phyloP scores from a whole-genome alignment of 2,329 filamentous ascomycete species.

The Alternaria dauci region DNA sequence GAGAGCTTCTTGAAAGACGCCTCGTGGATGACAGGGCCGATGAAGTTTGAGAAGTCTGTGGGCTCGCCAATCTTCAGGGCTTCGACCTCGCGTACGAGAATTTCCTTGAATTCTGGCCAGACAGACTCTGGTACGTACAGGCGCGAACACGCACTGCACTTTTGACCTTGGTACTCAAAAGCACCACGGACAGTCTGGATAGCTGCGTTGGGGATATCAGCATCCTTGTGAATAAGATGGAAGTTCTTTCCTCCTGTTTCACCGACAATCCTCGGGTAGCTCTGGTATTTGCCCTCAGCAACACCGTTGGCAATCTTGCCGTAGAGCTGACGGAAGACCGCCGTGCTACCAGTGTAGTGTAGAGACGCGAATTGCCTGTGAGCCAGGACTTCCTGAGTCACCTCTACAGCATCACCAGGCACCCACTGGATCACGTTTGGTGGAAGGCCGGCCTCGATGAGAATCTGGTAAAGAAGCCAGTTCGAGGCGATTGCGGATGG shows the following conservation, averaged over 20 bases:
- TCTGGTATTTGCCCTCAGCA: conserved; percentile 79
- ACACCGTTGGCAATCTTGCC: conserved; percentile 84
- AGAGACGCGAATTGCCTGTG: conserved; percentile 88
- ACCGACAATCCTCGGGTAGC: conserved; percentile 88
- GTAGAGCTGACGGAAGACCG: conserved; percentile 88
- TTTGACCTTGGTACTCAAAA: conserved; percentile 91
- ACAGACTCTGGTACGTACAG: conserved; percentile 79
- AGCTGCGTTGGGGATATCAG: conserved; percentile 80
- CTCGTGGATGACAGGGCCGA: conserved; percentile 86
- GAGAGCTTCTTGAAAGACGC: conserved; percentile 82
- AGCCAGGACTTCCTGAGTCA: conserved; percentile 78
- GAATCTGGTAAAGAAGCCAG: conserved; percentile 88
- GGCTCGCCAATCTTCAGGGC: conserved; percentile 76
- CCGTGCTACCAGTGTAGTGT: conserved; percentile 93
- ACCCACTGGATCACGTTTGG: conserved; percentile 92
- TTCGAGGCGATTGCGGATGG: conserved; percentile 88
- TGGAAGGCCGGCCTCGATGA: conserved; percentile 89
- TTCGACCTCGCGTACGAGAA: conserved; percentile 72
- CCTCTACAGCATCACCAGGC: conserved; percentile 83
- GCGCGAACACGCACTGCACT: conserved; percentile 86
- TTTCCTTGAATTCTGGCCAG: conserved; percentile 75
- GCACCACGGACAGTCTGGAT: conserved; percentile 85
- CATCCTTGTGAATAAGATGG: conserved; percentile 80
- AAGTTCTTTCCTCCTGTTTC: conserved; percentile 96
- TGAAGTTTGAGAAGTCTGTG: conserved; percentile 77